Base-by-base conservation (phyloP, 306 rosid species). In the Cicer arietinum region DNA sequence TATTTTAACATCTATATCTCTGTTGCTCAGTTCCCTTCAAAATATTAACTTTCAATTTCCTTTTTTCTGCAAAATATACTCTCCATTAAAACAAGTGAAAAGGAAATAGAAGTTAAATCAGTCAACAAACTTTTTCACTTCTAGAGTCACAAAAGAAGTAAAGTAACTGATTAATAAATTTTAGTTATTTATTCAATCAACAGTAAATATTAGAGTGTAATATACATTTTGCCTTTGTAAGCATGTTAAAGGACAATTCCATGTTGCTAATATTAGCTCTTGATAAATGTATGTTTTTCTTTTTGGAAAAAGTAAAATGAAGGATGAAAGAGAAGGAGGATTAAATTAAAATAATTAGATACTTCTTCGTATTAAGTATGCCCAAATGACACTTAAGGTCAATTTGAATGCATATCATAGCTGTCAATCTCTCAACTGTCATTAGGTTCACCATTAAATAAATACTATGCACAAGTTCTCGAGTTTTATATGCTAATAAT, bases 381-480 rank as follows among this genome's bases (percentile, higher is more conserved):
- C 43, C 48, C 71, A 45, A 10, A 47, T 7, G 75, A 60, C 1
- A 47, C 45, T 62, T 37, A 45, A 30, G 40, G 43, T 52, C 45
- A 45, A 43, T 41, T 30, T 40, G 14, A 64, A 53, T 57, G 40
- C 41, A 41, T 50, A 45, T 71, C 46, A 10, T n/a, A 77, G 62
- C 50, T 73, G 50, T 43, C 67, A 77, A 40, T 37, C 50, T 25
- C 47, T 22, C 13, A 73, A 52, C 30, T 61, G 2, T 11, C 72
- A 16, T 66, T 43, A 42, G 76, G 78, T 66, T 39, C 67, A 39
- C 7, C 7, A 37, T 62, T 62, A 62, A 60, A 62, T 62, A 62
- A 62, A 62, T 37, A 14, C 4, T 3, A 40, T 62, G 12, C 46
- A 62, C 46, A 9, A n/a, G 48, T 14, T 40, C 47, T 62, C 46